Evolutionary conservation across 208 protist genomes (phyloP), one percentile per base, ranked within the genome.

Genomic region (Trichomonas vaginalis): DNA sequence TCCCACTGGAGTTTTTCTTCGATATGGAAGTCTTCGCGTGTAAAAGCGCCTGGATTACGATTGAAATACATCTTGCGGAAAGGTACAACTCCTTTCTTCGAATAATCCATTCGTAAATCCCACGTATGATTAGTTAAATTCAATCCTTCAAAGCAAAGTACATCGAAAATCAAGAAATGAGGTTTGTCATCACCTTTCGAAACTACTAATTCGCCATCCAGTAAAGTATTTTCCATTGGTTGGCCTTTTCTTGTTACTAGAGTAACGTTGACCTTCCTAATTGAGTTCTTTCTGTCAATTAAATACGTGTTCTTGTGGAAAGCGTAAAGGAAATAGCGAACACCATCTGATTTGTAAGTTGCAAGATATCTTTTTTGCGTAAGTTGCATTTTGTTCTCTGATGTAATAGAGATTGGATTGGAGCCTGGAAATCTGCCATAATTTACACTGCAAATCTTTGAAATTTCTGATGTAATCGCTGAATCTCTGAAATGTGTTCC

Each of bases 271-370:
- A 92, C 86, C 37, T 92, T 45, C 2, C 86, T 6, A 51, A 92
- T n/a, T 51, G 42, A 42, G 15, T 48, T 23, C 37, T 92, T 92
- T 35, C 86, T 9, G 39, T 92, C 86, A 32, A 92, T 42, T 9
- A 92, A 56, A 92, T 51, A 92, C 17, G 27, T 32, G 12, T 92
- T 46, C 0, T 45, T 21, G 23, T 47, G 15, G 17, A 35, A 27
- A 37, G n/a, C 23, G 15, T 48, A 39, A 9, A 92, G 10, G 15
- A 92, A 92, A 32, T 92, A 92, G 21, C 86, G 40, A 35, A 45
- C 46, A 92, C 86, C 86, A 92, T 92, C 86, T 40, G 86, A 92
- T 51, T 92, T 92, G 39, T 92, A 92, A 35, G 86, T 92, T 15
- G 86, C 86, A 51, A 23, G 17, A 51, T 92, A 92, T 51, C 10